phyloP scores from a whole-genome alignment of 495 filamentous ascomycete species.

The Podospora pseudocomata region DNA sequence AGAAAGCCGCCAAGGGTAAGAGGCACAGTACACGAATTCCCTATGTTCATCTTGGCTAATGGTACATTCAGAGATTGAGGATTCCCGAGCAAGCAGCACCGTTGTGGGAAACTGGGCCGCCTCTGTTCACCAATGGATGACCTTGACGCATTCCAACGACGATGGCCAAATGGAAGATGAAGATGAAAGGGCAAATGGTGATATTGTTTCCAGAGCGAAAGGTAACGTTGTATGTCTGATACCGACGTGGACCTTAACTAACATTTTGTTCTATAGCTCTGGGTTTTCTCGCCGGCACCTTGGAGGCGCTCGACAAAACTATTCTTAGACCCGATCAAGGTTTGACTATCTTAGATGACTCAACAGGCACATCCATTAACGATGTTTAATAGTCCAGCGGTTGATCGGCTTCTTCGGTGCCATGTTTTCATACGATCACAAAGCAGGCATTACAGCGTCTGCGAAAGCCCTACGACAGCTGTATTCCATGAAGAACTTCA shows the following conservation, averaged over 20 bases:
- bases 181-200: constrained; percentile 35
- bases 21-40: not conserved
- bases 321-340: constrained; percentile 40
- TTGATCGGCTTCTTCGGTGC: constrained; percentile 48
- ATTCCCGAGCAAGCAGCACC: constrained; percentile 38
- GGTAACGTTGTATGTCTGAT: constrained; percentile 13
- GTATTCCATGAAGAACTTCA: constrained; percentile 44
- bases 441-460: constrained; percentile 47
- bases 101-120: constrained; percentile 47
- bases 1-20: constrained; percentile 41
- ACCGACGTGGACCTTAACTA: not conserved
- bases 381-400: constrained; percentile 27
- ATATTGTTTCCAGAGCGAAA: constrained; percentile 43
- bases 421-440: constrained; percentile 50
- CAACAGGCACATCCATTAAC: not conserved
- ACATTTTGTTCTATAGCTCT: constrained; percentile 27
- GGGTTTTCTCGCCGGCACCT: constrained; percentile 44
- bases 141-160: constrained; percentile 20
- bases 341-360: not conserved
- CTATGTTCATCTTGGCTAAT: not conserved
- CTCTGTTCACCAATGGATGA: constrained; percentile 49
- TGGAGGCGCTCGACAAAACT: constrained; percentile 38
- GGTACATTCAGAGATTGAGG: constrained; percentile 37
- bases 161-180: constrained; percentile 30
- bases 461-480: constrained; percentile 45